Conservation (phyloP, 2,329 filamentous ascomycete genomes). For the Fusarium concolor region DNA sequence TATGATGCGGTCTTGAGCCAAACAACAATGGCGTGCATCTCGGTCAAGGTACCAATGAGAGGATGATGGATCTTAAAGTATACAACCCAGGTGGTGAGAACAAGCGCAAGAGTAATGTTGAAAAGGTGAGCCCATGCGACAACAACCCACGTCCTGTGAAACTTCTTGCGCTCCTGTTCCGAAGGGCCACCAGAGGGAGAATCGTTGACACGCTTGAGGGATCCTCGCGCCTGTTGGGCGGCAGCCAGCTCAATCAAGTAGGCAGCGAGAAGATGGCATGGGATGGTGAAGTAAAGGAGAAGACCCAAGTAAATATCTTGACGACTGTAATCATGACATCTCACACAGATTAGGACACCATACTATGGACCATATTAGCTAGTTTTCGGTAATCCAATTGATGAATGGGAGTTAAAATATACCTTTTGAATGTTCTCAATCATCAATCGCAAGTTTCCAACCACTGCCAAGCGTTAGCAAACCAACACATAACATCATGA, state of each 20-base stretch:
- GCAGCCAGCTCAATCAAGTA: constrained; percentile 90
- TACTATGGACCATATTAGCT: constrained; percentile 68
- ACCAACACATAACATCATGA: constrained; percentile 21
- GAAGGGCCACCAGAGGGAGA: constrained; percentile 60
- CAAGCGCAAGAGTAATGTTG: constrained; percentile 85
- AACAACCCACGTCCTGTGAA: constrained; percentile 81
- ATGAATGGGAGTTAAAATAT: constrained; percentile 1
- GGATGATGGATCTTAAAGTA: constrained; percentile 95
- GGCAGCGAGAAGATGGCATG: constrained; percentile 89
- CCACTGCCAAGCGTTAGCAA: constrained; percentile 66
- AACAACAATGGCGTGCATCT: constrained; percentile 92
- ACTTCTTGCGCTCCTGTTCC: constrained; percentile 72
- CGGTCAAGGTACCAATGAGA: constrained; percentile 88
- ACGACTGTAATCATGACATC: constrained; percentile 86
- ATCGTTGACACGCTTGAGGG: constrained; percentile 65
- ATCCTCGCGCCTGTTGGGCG: constrained; percentile 79
- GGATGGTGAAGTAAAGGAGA: constrained; percentile 86
- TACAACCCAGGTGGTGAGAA: constrained; percentile 84
- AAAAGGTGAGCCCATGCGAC: constrained; percentile 84
- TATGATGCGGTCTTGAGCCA: constrained; percentile 98
- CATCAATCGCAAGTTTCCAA: constrained; percentile 92
- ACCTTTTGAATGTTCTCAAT: constrained; percentile 98
- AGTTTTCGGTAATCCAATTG: background rate
- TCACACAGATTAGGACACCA: constrained; percentile 91
- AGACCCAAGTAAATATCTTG: constrained; percentile 82